Base-by-base conservation (phyloP, 257 asterid species). In the Rehmannia glutinosa region DNA sequence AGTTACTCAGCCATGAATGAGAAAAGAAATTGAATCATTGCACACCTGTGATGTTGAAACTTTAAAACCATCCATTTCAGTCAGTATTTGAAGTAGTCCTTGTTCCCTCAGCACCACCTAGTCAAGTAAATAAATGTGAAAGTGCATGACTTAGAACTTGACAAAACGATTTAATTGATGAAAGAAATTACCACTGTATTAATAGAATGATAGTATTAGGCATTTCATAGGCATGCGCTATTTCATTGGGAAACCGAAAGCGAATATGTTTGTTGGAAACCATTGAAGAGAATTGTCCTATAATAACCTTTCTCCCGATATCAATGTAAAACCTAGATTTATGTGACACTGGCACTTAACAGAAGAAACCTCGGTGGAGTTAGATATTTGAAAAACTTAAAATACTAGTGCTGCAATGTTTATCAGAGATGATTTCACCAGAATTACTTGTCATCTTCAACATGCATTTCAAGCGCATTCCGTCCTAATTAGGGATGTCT, bases 21-120 rank as follows among this genome's bases (percentile, higher is more conserved):
- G 66, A 23, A 20, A 54, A 75, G 28, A 57, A 20, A 71, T 66
- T 24, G 62, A 67, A 64, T 38, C 12, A 67, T 60, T 45, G 50
- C 75, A 63, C 51, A 88, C 97, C 95, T 91, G 97, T 70, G 96
- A 85, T 23, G 97, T 94, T 60, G 90, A 86, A 62, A 80, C 95
- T 82, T 88, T 91, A 81, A 94, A 94, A 55, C 99, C 99, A 80
- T 91, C 97, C 97, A 94, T 83, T 83, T 94, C 99, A 11, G 99
- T 91, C 70, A 94, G 85, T 69, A 94, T 94, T 78, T 94, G 99
- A 73, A 94, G 97, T 51, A 94, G 88, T 36, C 99, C 99, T 79
- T 94, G 99, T 73, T 94, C 99, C 86, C 77, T 94, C 99, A 35
- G 97, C 97, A 74, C 99, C 97, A 71, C 99, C 99, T 94, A 70